These are phyloP conservation scores for Polygonum aviculare DNA, from an alignment of 148 eudicot genomes.

Conservation along the genomic window DNA sequence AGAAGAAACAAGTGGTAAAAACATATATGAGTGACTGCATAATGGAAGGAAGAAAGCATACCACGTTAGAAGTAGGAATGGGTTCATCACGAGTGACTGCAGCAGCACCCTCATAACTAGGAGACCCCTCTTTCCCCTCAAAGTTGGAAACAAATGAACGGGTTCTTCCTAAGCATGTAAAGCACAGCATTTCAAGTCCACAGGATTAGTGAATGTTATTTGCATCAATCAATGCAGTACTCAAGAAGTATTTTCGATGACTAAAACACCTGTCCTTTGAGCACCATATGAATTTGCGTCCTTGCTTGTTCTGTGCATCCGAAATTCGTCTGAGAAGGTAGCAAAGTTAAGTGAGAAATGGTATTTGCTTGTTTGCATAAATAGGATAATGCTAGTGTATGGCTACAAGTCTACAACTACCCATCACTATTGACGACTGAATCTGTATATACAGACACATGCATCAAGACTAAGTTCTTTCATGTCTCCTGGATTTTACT, in stretches of 20 bases:
- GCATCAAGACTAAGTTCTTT: not conserved
- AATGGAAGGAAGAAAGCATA: constrained; percentile 16
- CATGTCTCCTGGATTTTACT: not conserved
- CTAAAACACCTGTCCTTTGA: constrained; percentile 45
- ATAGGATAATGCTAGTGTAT: not conserved
- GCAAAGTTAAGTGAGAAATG: constrained; percentile 6
- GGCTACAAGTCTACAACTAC: not conserved
- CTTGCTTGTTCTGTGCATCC: constrained; percentile 35
- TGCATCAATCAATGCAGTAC: too few species aligned
- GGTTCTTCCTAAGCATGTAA: constrained; percentile 42
- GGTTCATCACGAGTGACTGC: constrained; percentile 32
- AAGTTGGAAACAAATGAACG: constrained; percentile 55
- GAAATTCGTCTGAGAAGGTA: constrained; percentile 52
- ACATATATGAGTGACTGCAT: not conserved
- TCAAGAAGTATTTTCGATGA: not conserved
- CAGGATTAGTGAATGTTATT: not conserved
- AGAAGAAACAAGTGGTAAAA: not conserved
- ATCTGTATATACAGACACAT: not conserved
- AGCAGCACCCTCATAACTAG: constrained; percentile 34
- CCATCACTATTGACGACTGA: not conserved
- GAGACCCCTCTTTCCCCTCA: constrained; percentile 65
- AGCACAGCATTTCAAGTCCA: constrained; percentile 4
- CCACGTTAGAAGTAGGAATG: constrained; percentile 30
- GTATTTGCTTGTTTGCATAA: not conserved
- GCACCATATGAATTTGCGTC: constrained; percentile 42